Conservation (phyloP, 2,329 filamentous ascomycete species). For the Davidsoniella neocaledoniae region DNA sequence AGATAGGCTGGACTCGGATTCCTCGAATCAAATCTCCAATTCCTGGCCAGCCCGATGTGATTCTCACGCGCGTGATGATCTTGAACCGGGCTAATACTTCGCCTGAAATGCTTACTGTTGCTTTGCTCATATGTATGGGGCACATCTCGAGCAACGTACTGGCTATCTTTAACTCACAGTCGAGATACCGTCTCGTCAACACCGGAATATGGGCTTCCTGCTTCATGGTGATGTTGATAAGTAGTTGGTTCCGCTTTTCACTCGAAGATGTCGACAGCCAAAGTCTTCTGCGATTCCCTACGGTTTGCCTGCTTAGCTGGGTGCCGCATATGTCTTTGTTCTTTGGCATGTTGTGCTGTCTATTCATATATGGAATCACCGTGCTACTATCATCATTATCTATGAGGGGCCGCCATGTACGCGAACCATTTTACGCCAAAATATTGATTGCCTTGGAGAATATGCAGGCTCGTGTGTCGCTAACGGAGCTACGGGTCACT, state of each 20-base stretch:
- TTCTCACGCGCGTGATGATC: slow-evolving; percentile 45
- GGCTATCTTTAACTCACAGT: slow-evolving; percentile 64
- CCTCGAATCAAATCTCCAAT: slow-evolving; percentile 34
- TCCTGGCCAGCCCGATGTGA: slow-evolving; percentile 15
- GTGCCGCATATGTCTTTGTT: slow-evolving; percentile 86
- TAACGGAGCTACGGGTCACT: slow-evolving; percentile 64
- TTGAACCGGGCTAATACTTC: slow-evolving; percentile 72
- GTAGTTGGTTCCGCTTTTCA: slow-evolving; percentile 51
- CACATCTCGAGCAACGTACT: slow-evolving; percentile 73
- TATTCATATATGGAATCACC: slow-evolving; percentile 60
- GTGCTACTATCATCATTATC: slow-evolving; percentile 50
- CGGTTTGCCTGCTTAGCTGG: slow-evolving; percentile 87
- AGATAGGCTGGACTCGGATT: slow-evolving; percentile 49
- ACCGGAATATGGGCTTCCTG: slow-evolving; percentile 81
- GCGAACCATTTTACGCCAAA: neutral
- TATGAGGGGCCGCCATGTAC: neutral
- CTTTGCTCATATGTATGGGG: slow-evolving; percentile 75
- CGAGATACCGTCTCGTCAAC: slow-evolving; percentile 63
- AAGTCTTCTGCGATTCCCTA: slow-evolving; percentile 72
- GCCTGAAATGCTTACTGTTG: slow-evolving; percentile 73
- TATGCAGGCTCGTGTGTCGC: slow-evolving; percentile 78
- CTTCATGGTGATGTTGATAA: slow-evolving; percentile 74
- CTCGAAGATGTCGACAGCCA: slow-evolving; percentile 41
- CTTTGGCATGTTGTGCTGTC: slow-evolving; percentile 58
- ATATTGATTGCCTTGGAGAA: slow-evolving; percentile 55